Conservation (phyloP, 208 protist genomes). For the Leishmania arabica region DNA sequence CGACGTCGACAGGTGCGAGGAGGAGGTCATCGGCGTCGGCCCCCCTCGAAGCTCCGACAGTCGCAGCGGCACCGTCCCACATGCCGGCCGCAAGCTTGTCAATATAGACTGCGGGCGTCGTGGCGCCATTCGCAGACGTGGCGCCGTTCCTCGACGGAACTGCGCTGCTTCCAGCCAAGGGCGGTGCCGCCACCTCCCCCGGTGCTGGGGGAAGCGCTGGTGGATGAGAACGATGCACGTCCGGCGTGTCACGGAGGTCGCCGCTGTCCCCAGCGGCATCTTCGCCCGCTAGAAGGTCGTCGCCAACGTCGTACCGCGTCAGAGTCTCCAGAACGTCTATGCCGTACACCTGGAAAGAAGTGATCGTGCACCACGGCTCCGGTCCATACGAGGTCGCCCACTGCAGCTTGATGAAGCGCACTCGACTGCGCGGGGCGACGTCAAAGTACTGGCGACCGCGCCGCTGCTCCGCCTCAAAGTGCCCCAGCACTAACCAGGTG, state of each 20-base stretch:
- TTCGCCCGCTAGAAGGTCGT: background rate
- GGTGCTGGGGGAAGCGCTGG: background rate
- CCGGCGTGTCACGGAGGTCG: background rate
- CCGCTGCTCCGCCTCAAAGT: slow-evolving; percentile 14
- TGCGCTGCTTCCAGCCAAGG: background rate
- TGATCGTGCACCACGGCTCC: slow-evolving; percentile 23
- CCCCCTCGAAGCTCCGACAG: background rate
- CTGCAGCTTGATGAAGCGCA: slow-evolving; percentile 15
- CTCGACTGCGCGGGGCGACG: background rate
- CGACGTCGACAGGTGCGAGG: background rate
- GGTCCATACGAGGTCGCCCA: slow-evolving; percentile 17
- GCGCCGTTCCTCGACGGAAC: background rate
- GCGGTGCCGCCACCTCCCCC: background rate
- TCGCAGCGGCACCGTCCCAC: slow-evolving; percentile 1
- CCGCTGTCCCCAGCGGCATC: background rate
- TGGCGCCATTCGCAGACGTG: background rate
- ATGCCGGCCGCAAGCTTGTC: background rate
- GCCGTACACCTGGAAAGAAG: slow-evolving; percentile 19
- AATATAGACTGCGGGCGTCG: background rate
- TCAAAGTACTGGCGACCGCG: slow-evolving; percentile 17
- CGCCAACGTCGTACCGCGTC: slow-evolving; percentile 8
- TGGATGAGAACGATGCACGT: background rate
- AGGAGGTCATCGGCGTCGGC: background rate
- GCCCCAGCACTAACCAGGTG: slow-evolving; percentile 12
- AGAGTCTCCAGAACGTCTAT: slow-evolving; percentile 16